phyloP scores from a whole-genome alignment of 139 green algal species.

The Penium margaritaceum region DNA sequence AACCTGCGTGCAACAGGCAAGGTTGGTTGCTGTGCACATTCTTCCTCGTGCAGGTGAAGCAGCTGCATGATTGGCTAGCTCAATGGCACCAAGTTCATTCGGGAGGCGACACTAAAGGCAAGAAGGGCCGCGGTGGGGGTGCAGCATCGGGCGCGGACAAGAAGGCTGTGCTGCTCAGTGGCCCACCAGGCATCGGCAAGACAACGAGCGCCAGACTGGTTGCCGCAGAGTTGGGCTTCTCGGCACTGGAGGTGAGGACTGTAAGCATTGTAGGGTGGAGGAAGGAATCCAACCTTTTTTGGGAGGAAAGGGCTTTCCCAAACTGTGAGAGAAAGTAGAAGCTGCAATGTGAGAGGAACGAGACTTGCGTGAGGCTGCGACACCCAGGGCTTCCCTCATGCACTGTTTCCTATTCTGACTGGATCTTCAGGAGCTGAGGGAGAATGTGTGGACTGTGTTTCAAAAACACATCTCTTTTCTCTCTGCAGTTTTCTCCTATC shows the following conservation, averaged over 20 bases:
- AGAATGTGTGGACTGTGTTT: too few species aligned
- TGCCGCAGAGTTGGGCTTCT: slow-evolving; percentile 45
- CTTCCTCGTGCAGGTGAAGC: slow-evolving; percentile 25
- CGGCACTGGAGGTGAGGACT: slow-evolving; percentile 36
- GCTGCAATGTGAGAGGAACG: too few species aligned
- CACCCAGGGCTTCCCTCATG: too few species aligned
- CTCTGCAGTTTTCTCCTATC: too few species aligned
- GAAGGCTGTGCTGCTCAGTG: slow-evolving; percentile 86
- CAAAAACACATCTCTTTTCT: too few species aligned
- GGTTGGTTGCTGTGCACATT: background rate
- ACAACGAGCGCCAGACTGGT: slow-evolving; percentile 73
- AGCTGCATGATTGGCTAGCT: slow-evolving; percentile 60
- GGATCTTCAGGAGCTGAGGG: too few species aligned
- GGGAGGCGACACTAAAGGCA: slow-evolving; percentile 33
- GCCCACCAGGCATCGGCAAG: slow-evolving; percentile 88
- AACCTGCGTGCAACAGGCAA: background rate
- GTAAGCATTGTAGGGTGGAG: too few species aligned
- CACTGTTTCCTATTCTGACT: too few species aligned
- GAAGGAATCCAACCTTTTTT: too few species aligned
- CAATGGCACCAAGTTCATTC: slow-evolving; percentile 71
- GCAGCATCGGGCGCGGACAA: slow-evolving; percentile 48
- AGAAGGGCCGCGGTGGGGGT: slow-evolving; percentile 20
- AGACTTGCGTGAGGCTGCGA: too few species aligned
- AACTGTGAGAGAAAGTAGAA: too few species aligned
- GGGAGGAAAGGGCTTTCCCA: too few species aligned